phyloP scores from a whole-genome alignment of 768 basidiomycete species.

The Amyloporia xantha region DNA sequence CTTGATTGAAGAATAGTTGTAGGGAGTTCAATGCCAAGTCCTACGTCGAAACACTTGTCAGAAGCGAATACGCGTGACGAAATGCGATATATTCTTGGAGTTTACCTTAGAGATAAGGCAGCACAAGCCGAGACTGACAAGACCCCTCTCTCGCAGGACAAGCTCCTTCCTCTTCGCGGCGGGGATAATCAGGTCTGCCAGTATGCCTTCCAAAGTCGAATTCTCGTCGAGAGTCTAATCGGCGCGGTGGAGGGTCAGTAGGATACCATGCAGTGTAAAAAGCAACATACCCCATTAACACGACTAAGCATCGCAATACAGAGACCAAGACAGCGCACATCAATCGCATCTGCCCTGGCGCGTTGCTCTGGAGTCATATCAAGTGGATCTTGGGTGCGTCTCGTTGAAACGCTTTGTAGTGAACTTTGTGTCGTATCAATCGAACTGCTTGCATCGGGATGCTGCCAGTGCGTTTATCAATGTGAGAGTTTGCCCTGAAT shows the following conservation, averaged over 20 bases:
- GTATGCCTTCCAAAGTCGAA: conserved; percentile 43
- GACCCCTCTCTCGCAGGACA: conserved; percentile 36
- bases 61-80: background rate
- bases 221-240: conserved; percentile 34
- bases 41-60: background rate
- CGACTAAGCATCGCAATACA: conserved; percentile 41
- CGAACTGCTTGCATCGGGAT: conserved; percentile 7
- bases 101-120: conserved; percentile 37
- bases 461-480: too few relatives aligned
- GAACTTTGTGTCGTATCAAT: conserved; percentile 10
- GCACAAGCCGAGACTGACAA: conserved; percentile 42
- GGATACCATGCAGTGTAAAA: background rate
- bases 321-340: conserved; percentile 37
- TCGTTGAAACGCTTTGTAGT: background rate
- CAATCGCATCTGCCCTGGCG: conserved; percentile 29
- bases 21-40: conserved; percentile 37
- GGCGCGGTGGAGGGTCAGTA: background rate
- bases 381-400: conserved; percentile 7
- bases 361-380: conserved; percentile 29
- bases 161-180: conserved; percentile 39
- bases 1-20: conserved; percentile 40
- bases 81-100: background rate
- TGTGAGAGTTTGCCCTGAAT: too few relatives aligned
- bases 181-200: conserved; percentile 44
- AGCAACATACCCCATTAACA: conserved; percentile 38